Base-by-base conservation (phyloP, 2,329 filamentous ascomycete species). In the Didymellaceae sp. region DNA sequence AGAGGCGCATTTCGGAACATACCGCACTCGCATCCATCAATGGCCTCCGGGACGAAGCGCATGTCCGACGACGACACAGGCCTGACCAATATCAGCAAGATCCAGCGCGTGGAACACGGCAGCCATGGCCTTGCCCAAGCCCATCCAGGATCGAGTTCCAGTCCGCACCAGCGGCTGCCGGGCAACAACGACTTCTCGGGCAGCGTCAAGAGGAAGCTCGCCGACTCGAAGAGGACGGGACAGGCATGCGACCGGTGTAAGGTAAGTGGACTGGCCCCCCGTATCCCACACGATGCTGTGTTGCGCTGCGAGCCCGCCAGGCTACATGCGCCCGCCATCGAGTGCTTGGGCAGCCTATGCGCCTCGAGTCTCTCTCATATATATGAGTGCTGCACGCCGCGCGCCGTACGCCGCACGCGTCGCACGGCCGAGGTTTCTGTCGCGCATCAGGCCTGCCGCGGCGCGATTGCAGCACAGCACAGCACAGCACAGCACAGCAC, bases 231-330 rank as follows among this genome's bases (percentile, higher is more conserved):
- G 55, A 77, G 84, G 49, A 95, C 90, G 0, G 90, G 90, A 8
- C 90, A 95, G 75, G 90, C 90, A 24, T 95, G 90, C 79, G 90
- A 95, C 74, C 82, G 91, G 47, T 95, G 91, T 81, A 94, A 93
- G 82, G 88, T 90, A 73, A 22, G 48, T 48, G 20, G 10, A 13
- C 7, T 13, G 10, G 10, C 26, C 25, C 25, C 10, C 25, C 25
- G 5, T 13, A 9, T 13, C n/a, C 26, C 26, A 8, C 26, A 13
- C 2, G n/a, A n/a, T n/a, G n/a, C n/a, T n/a, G n/a, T n/a, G n/a
- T n/a, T n/a, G n/a, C n/a, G n/a, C n/a, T n/a, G n/a, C n/a, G n/a
- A n/a, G n/a, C n/a, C n/a, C n/a, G n/a, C n/a, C n/a, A n/a, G n/a
- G n/a, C n/a, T n/a, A n/a, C n/a, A n/a, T n/a, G n/a, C n/a, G n/a